Evolutionary conservation across 2,329 filamentous ascomycete genomes (phyloP), one percentile per base, ranked within the genome.

Genomic region (Alternaria panax): DNA sequence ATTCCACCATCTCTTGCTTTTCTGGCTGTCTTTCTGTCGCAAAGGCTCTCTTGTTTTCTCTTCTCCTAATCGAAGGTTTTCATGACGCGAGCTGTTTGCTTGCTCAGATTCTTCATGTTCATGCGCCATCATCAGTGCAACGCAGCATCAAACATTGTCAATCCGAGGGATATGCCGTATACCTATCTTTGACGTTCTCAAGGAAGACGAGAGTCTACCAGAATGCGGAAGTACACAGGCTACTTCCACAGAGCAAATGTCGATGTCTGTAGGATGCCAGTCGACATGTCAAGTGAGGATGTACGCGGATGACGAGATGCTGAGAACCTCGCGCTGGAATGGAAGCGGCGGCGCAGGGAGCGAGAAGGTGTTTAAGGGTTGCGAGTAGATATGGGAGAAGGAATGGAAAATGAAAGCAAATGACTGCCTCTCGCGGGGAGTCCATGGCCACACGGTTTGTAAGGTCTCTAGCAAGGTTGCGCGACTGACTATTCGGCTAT

Each of bases 271-370:
- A 42, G 20, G 43, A 25, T 22, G 9, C 22, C 47, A 28, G 30
- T 47, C 43, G 45, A n/a, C 30, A 34, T 54, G 51, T 43, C 43
- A 7, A 38, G 43, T 34, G 24, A 14, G 38, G 25, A 22, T 46
- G 24, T 40, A 18, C n/a, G 28, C 48, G 20, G 48, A 43, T 52
- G 57, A 45, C 51, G 51, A 48, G 51, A 57, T 63, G 67, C 64
- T 67, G 63, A 67, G 58, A 50, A 64, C 68, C 55, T 56, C 54
- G 34, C 58, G 58, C 69, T 69, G 68, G 42, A 41, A 22, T 38
- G 3, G 41, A 57, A 50, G 38, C 45, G 14, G 38, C 27, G 38
- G 12, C 3, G 18, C 36, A 18, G 8, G 5, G 18, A 59, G 57
- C 40, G 53, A 22, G 56, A 36, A 40, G 30, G 56, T 16, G 56